A percentile compares a stretch with the other conserved stretches of the same genome.
Conservation (phyloP, 441 rosid species). For the Jatropha podagrica region DNA sequence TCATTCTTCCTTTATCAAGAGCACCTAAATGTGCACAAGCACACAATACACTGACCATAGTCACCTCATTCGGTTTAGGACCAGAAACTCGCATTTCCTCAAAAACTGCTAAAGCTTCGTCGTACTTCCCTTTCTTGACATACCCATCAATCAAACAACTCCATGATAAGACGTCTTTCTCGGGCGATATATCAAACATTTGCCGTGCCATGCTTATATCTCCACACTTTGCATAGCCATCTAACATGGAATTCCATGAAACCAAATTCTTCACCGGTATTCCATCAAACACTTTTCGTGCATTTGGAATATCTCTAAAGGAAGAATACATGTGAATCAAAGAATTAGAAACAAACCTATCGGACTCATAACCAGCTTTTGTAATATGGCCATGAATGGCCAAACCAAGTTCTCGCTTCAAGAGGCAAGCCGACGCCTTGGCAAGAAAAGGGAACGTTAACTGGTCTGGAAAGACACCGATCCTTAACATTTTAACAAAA, state of each 20-base stretch:
- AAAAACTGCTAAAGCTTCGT: conserved; percentile 58
- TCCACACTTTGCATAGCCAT: conserved; percentile 70
- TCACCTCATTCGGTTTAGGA: conserved; percentile 68
- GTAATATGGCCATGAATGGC: conserved; percentile 43
- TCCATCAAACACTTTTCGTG: conserved; percentile 62
- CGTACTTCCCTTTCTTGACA: conserved; percentile 52
- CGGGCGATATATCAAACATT: conserved; percentile 59
- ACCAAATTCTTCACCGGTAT: conserved; percentile 56
- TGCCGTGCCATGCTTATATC: conserved; percentile 47
- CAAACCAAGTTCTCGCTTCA: conserved; percentile 40
- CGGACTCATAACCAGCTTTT: conserved; percentile 53
- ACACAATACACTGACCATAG: conserved; percentile 78
- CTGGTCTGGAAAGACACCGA: conserved; percentile 52
- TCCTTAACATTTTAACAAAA: conserved; percentile 52
- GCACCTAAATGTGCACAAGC: conserved; percentile 91
- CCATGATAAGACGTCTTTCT: conserved; percentile 78
- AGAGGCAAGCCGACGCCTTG: conserved; percentile 61
- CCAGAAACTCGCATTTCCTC: conserved; percentile 50
- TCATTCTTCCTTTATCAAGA: conserved; percentile 52
- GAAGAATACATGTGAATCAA: conserved; percentile 66
- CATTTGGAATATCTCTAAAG: conserved; percentile 42
- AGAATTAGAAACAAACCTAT: conserved; percentile 62
- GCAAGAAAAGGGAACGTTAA: conserved; percentile 73
- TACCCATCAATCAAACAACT: conserved; percentile 78
- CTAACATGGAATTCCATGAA: conserved; percentile 77